phyloP scores from a whole-genome alignment of 768 basidiomycete species.

The Tricholoma terreum region DNA sequence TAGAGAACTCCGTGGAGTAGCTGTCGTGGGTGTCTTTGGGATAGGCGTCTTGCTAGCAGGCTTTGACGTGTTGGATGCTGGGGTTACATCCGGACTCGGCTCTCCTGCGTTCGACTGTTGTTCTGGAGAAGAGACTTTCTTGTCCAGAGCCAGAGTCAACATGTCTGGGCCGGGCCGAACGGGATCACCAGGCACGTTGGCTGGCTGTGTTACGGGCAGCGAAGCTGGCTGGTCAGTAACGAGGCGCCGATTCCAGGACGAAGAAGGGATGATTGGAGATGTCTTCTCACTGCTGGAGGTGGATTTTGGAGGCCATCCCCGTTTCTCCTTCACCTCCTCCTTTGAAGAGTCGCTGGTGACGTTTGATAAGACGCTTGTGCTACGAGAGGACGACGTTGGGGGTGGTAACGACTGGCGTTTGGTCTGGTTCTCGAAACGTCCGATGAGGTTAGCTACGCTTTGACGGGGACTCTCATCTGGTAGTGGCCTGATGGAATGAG shows the following conservation, averaged over 20 bases:
- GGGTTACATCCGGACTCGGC: conserved; percentile 13
- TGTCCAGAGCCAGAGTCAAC: conserved; percentile 13
- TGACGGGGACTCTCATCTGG: conserved; percentile 86
- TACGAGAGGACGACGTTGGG: conserved; percentile 45
- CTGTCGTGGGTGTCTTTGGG: conserved; percentile 5
- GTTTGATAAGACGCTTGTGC: conserved; percentile 67
- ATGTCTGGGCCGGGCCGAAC: conserved; percentile 22
- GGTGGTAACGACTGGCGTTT: conserved; percentile 53
- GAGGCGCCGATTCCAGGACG: conserved; percentile 31
- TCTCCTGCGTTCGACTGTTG: conserved; percentile 7
- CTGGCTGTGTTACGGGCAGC: conserved; percentile 15
- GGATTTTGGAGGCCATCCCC: conserved; percentile 73
- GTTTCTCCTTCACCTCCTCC: conserved; percentile 66
- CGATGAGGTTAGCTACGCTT: conserved; percentile 89
- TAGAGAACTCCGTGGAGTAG: conserved; percentile 22
- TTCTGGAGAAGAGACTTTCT: conserved; percentile 4
- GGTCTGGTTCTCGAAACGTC: conserved; percentile 79
- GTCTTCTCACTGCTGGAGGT: conserved; percentile 32
- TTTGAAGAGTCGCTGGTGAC: conserved; percentile 59
- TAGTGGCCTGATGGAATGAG: conserved; percentile 56
- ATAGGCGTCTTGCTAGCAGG: conserved; percentile 14
- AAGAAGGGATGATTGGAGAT: conserved; percentile 33
- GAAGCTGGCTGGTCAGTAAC: conserved; percentile 20
- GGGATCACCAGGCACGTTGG: conserved; percentile 17
- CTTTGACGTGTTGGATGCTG: conserved; percentile 25